Conservation (phyloP, 2,329 filamentous ascomycete genomes). For the Capronia americana region DNA sequence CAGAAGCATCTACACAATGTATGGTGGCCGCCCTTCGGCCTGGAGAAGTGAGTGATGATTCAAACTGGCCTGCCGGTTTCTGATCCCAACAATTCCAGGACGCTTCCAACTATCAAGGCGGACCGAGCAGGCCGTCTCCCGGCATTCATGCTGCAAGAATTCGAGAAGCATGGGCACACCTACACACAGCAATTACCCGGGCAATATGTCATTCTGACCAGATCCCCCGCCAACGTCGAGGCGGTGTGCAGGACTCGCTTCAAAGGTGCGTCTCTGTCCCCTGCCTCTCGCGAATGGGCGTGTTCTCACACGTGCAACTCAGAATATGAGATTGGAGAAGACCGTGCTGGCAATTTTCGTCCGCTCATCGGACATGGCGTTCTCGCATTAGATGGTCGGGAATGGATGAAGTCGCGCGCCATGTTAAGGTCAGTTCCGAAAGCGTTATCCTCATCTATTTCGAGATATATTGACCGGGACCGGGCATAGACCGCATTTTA, state of each 20-base stretch:
- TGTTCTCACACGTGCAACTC: not conserved
- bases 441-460: not conserved
- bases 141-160: slow-evolving; percentile 26
- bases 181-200: slow-evolving; percentile 20
- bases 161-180: slow-evolving; percentile 27
- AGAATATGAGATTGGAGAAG: slow-evolving; percentile 23
- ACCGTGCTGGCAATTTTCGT: slow-evolving; percentile 15
- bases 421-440: slow-evolving; percentile 21
- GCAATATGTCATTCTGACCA: slow-evolving; percentile 22
- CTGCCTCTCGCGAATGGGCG: too few species aligned
- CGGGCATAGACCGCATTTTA: slow-evolving; percentile 22
- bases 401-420: slow-evolving; percentile 20
- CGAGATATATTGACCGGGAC: not conserved
- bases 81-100: slow-evolving; percentile 39
- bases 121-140: slow-evolving; percentile 26
- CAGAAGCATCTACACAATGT: slow-evolving; percentile 54
- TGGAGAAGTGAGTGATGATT: slow-evolving; percentile 18
- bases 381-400: slow-evolving; percentile 19
- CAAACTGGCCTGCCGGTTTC: not conserved
- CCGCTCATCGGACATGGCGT: slow-evolving; percentile 22
- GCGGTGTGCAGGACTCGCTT: slow-evolving; percentile 23
- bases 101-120: slow-evolving; percentile 25
- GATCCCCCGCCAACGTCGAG: slow-evolving; percentile 21
- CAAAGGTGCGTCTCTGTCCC: slow-evolving; percentile 9
- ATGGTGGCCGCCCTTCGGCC: slow-evolving; percentile 21